These are phyloP conservation scores for Calendula officinalis DNA, from an alignment of 129 eudicot genomes.

Conservation along the genomic window DNA sequence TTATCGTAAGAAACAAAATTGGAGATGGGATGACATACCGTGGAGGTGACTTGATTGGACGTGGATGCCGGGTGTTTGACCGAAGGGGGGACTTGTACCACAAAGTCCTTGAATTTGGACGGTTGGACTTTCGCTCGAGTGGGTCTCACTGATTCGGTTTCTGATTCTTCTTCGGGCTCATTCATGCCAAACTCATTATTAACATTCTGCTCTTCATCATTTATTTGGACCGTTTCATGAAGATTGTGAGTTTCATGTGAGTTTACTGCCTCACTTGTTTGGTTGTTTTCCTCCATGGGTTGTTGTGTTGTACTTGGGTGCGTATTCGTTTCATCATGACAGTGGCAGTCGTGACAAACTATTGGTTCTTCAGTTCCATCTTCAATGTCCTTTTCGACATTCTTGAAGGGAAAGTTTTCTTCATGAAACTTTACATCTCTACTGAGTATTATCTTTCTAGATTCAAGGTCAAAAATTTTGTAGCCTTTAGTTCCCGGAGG, in stretches of 20 bases:
- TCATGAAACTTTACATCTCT: not conserved
- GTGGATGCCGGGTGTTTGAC: not conserved
- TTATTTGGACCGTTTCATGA: not conserved
- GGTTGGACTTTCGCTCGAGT: no score
- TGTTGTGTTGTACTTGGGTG: not conserved
- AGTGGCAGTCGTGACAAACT: not conserved
- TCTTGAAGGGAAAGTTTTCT: not conserved
- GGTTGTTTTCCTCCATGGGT: not conserved
- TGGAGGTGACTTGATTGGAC: no score
- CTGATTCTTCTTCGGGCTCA: not conserved
- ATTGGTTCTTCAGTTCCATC: not conserved
- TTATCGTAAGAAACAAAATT: no score
- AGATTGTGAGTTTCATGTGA: not conserved
- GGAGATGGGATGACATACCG: no score
- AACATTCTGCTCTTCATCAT: not conserved
- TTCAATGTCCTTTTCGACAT: not conserved
- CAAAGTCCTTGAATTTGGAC: no score
- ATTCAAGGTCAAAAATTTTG: not conserved
- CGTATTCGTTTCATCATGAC: not conserved
- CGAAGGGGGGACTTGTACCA: conserved; percentile 11
- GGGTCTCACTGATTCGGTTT: not conserved
- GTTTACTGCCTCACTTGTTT: not conserved
- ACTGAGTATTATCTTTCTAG: conserved; percentile 3
- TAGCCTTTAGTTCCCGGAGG: not conserved
- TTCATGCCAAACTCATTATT: not conserved